phyloP scores from a whole-genome alignment of 2,329 filamentous ascomycete genomes.

The Diplodia corticola region DNA sequence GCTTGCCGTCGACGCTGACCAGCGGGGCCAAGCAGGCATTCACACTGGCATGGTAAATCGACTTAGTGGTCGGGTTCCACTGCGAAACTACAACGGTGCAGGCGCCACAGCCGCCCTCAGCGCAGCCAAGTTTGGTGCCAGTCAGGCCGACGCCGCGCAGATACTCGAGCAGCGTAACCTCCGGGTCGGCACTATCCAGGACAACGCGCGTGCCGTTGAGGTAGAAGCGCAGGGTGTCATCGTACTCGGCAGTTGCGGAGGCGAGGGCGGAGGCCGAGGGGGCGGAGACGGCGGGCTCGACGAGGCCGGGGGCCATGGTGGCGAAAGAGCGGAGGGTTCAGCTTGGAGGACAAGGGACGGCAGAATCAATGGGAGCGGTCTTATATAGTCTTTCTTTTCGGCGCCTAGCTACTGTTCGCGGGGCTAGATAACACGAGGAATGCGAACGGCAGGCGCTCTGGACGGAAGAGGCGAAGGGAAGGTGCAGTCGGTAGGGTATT shows the following conservation, averaged over 20 bases:
- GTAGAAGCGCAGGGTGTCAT: constrained; percentile 89
- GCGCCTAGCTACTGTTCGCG: background rate
- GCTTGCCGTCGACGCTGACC: constrained; percentile 92
- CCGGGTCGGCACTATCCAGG: constrained; percentile 84
- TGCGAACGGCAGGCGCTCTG: background rate
- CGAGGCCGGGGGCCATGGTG: constrained; percentile 60
- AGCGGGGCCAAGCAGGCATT: constrained; percentile 94
- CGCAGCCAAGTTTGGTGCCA: constrained; percentile 94
- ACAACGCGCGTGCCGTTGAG: constrained; percentile 90
- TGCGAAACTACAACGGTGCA: constrained; percentile 93
- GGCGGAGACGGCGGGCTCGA: constrained; percentile 50
- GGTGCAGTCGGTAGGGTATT: background rate
- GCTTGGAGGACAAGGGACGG: background rate
- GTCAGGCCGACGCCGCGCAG: constrained; percentile 89
- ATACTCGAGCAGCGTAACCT: constrained; percentile 90
- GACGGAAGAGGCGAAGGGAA: background rate
- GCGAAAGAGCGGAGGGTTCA: background rate
- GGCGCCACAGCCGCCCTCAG: constrained; percentile 93
- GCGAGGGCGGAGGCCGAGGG: constrained; percentile 52
- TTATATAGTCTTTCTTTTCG: background rate
- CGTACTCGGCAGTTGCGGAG: constrained; percentile 71
- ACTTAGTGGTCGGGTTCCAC: constrained; percentile 85
- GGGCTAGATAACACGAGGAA: background rate
- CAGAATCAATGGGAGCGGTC: background rate
- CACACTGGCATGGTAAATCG: constrained; percentile 93